phyloP scores from a whole-genome alignment of 345 rosid genomes.

The Eucalyptus marginata region DNA sequence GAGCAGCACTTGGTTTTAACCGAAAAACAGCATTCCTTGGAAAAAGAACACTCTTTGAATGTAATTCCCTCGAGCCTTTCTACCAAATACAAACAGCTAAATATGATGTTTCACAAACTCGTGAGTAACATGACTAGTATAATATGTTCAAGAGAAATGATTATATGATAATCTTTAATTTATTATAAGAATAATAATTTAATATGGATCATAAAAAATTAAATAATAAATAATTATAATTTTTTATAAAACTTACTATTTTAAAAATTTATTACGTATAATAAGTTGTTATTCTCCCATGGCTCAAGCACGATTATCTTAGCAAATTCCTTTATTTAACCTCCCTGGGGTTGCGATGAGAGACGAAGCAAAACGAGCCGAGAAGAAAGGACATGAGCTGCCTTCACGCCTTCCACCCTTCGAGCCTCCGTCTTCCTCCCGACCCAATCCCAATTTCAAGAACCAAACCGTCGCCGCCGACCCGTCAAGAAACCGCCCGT shows the following conservation, averaged over 20 bases:
- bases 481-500: neutral
- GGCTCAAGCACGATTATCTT: too few species aligned
- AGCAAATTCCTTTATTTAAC: too few species aligned
- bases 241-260: too few species aligned
- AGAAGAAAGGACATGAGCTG: neutral
- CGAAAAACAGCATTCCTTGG: accelerated
- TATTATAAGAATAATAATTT: too few species aligned
- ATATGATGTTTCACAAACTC: accelerated
- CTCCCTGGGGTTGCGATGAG: neutral
- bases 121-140: accelerated
- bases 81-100: neutral
- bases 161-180: accelerated
- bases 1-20: neutral
- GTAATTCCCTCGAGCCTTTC: neutral
- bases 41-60: neutral
- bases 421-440: neutral
- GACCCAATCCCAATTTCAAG: neutral
- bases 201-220: accelerated
- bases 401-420: neutral
- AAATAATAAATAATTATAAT: too few species aligned
- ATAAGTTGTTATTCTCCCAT: too few species aligned
- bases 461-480: neutral
- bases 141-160: neutral
- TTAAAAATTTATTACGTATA: too few species aligned
- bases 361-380: neutral